Evolutionary conservation across 495 filamentous ascomycete species (phyloP), one percentile per base, ranked within the genome.

Genomic region (Rhypophila decipiens): DNA sequence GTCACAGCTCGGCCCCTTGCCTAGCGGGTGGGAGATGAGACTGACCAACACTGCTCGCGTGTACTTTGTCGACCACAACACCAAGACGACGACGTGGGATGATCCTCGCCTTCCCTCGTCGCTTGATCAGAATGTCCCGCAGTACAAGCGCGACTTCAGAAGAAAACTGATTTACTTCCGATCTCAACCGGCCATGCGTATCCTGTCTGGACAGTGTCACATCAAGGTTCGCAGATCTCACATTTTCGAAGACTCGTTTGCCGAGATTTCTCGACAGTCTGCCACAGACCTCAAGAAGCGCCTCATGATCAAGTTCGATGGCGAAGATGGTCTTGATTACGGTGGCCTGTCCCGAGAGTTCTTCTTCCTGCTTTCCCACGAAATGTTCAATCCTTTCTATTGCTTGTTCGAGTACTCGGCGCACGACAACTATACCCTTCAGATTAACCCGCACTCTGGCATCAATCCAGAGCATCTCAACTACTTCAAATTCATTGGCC

Each of bases 321-420:
- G 94, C 34, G 93, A 98, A 69, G 93, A 98, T 58, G 93, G 93
- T 65, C 72, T 98, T 40, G 93, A 98, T 71, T 98, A 98, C 65
- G 93, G 93, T 66, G 93, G 93, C 76, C 80, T 99, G 35, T 99
- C 93, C 18, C 85, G 93, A 78, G 93, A 99, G 69, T 99, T 97
- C 74, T 99, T 99, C 79, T 99, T 97, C 83, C 77, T 99, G 47
- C 80, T 99, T 34, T 97, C 93, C n/a, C 93, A 99, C 69, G 93
- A 99, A 75, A 99, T 99, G 93, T 99, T 99, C 71, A 99, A 99
- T 68, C 93, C 93, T 44, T 99, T 99, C 72, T 99, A 99, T 73
- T 99, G 93, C 70, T 77, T 99, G 38, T 99, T 99, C 74, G 93
- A 99, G 72, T 99, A 99, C 66, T 96, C 93, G 51, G 93, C 93